Evolutionary conservation across 306 rosid genomes (phyloP).

Genomic region (Adenanthera pavonina): DNA sequence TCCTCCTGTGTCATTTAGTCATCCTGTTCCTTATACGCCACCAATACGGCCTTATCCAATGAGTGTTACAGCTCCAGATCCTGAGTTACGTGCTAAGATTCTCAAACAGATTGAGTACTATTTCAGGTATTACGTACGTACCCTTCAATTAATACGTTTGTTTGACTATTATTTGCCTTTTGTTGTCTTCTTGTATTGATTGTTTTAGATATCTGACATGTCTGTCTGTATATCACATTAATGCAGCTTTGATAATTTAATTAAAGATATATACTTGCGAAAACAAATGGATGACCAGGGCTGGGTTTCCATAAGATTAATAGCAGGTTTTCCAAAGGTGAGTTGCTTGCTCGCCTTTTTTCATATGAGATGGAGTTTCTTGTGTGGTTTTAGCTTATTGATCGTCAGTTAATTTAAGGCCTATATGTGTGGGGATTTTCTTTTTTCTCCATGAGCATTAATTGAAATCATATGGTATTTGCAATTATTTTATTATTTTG

Average conservation of each 20-base stretch:
- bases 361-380: no score
- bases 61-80: conserved; percentile 56
- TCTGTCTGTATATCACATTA: background rate
- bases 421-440: no score
- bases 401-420: no score
- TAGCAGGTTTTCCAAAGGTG: conserved; percentile 83
- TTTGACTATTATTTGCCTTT: background rate
- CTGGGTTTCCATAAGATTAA: conserved; percentile 77
- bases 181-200: conserved; percentile 9
- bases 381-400: background rate
- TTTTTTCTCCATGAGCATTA: no score
- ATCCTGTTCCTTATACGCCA: conserved; percentile 60
- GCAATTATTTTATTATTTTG: no score
- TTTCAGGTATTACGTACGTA: conserved; percentile 65
- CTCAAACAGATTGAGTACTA: conserved; percentile 84
- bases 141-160: background rate
- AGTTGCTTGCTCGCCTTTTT: conserved; percentile 44
- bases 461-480: no score
- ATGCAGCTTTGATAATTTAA: conserved; percentile 80
- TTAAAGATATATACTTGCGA: conserved; percentile 82
- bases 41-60: conserved; percentile 50
- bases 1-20: background rate
- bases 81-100: conserved; percentile 65
- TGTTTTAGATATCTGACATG: background rate
- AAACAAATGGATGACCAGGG: conserved; percentile 88